Evolutionary conservation across 1,139 yeast genomes (phyloP).

Genomic region (Geotrichum citri-aurantii): DNA sequence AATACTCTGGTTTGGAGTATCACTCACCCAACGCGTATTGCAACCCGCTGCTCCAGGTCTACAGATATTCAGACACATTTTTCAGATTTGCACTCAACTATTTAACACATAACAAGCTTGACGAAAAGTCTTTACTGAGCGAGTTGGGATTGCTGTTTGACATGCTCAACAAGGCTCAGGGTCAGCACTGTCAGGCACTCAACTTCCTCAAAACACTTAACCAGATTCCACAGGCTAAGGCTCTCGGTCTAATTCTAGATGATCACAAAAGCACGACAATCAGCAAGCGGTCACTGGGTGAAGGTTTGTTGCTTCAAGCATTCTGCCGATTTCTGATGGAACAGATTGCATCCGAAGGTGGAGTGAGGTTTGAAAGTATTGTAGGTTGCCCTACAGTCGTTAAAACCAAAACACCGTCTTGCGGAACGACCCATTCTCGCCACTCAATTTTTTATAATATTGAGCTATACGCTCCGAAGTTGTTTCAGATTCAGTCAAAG

Average conservation of each 20-base stretch:
- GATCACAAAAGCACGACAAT: slow-evolving; percentile 30
- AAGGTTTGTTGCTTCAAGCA: slow-evolving; percentile 43
- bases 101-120: slow-evolving; percentile 38
- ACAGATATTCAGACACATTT: slow-evolving; percentile 67
- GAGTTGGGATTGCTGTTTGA: slow-evolving; percentile 88
- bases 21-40: slow-evolving; percentile 77
- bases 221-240: slow-evolving; percentile 37
- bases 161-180: slow-evolving; percentile 79
- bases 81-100: slow-evolving; percentile 58
- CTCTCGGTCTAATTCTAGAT: slow-evolving; percentile 48
- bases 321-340: slow-evolving; percentile 59
- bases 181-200: slow-evolving; percentile 62
- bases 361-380: slow-evolving; percentile 10
- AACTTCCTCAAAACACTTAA: slow-evolving; percentile 55
- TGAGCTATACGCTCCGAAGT: slow-evolving; percentile 14
- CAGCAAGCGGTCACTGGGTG: slow-evolving; percentile 4
- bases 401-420: slow-evolving; percentile 6
- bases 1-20: slow-evolving; percentile 80
- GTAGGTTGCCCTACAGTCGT: slow-evolving; percentile 15
- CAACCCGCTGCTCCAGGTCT: slow-evolving; percentile 76
- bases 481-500: slow-evolving; percentile 9
- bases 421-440: slow-evolving; percentile 9
- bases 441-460: slow-evolving; percentile 10
- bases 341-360: slow-evolving; percentile 6
- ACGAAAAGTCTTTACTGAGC: slow-evolving; percentile 49